Evolutionary conservation across 164 flowering plant species (phyloP).

Genomic region (Kingdonia uniflora): DNA sequence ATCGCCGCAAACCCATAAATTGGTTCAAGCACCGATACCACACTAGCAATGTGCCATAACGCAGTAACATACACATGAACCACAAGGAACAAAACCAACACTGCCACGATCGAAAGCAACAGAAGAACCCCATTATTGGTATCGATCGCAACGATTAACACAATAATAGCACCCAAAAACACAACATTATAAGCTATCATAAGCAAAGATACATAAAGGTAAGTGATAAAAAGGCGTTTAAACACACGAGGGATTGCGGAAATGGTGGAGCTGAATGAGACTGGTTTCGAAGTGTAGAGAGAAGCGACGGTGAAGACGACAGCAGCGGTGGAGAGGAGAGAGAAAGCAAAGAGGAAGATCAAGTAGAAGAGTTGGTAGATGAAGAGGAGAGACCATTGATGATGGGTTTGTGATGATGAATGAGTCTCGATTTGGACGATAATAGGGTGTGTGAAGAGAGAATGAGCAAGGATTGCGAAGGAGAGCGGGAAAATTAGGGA

Average conservation of each 20-base stretch:
- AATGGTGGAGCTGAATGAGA: slow-evolving; percentile 51
- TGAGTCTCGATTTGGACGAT: slow-evolving; percentile 29
- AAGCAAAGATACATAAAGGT: slow-evolving; percentile 40
- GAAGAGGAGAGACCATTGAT: slow-evolving; percentile 37
- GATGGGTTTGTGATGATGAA: slow-evolving; percentile 20
- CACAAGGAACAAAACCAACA: slow-evolving; percentile 34
- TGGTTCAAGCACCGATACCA: slow-evolving; percentile 80
- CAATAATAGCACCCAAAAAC: slow-evolving; percentile 26
- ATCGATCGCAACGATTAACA: slow-evolving; percentile 39
- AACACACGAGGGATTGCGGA: slow-evolving; percentile 69
- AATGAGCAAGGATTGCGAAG: slow-evolving; percentile 78
- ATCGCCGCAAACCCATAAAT: slow-evolving; percentile 70
- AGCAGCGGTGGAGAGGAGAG: slow-evolving; percentile 93
- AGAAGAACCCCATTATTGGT: slow-evolving; percentile 22
- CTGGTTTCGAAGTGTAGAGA: slow-evolving; percentile 68
- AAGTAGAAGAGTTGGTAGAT: slow-evolving; percentile 58
- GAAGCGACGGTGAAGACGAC: slow-evolving; percentile 93
- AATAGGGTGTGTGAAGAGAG: slow-evolving; percentile 67
- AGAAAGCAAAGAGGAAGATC: slow-evolving; percentile 77
- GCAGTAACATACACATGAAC: slow-evolving; percentile 83
- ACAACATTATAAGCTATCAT: slow-evolving; percentile 49
- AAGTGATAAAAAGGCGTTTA: slow-evolving; percentile 60
- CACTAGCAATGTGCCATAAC: slow-evolving; percentile 88
- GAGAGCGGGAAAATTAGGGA: slow-evolving; percentile 86
- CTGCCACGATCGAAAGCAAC: slow-evolving; percentile 20